Percentiles rank a stretch among this genome's conserved stretches.
These are phyloP conservation scores for Gracilaria gracilis DNA, from an alignment of 23 red algal species.

Conservation along the genomic window DNA sequence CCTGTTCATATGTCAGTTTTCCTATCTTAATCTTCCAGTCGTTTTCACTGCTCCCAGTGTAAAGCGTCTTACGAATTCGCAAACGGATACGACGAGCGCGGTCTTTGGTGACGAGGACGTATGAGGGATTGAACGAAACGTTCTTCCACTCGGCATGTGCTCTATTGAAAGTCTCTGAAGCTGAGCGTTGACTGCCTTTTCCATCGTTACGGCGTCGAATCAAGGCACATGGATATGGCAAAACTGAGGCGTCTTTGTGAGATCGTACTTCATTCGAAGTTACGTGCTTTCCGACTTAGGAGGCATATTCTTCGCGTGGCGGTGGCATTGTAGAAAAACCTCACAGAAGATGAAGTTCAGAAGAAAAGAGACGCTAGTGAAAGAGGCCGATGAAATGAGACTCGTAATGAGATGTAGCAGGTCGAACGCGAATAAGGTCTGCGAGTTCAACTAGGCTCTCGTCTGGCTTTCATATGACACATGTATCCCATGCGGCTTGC, in stretches of 20 bases:
- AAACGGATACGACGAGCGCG: not conserved
- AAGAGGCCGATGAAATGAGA: no score
- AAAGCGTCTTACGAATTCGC: conserved; percentile 4
- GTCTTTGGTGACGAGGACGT: not conserved
- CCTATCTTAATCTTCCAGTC: not conserved
- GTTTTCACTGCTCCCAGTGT: not conserved
- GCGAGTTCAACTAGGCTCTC: no score
- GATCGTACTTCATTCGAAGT: not conserved
- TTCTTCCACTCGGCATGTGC: not conserved
- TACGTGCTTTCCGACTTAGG: no score
- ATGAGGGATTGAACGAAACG: not conserved
- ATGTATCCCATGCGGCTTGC: no score
- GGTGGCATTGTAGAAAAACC: no score
- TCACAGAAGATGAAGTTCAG: no score
- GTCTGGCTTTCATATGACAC: no score
- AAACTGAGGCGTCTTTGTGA: not conserved
- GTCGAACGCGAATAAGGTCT: no score
- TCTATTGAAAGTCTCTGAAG: not conserved
- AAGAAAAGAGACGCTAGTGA: no score
- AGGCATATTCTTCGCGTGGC: no score
- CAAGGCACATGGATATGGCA: not conserved
- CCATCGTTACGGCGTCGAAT: not conserved
- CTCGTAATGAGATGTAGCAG: no score
- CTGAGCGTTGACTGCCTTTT: not conserved
- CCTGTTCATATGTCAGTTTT: not conserved